Percentiles rank a stretch among this genome's conserved stretches.
phyloP scores from a whole-genome alignment of 2,329 filamentous ascomycete genomes.

The Diaporthe vexans region DNA sequence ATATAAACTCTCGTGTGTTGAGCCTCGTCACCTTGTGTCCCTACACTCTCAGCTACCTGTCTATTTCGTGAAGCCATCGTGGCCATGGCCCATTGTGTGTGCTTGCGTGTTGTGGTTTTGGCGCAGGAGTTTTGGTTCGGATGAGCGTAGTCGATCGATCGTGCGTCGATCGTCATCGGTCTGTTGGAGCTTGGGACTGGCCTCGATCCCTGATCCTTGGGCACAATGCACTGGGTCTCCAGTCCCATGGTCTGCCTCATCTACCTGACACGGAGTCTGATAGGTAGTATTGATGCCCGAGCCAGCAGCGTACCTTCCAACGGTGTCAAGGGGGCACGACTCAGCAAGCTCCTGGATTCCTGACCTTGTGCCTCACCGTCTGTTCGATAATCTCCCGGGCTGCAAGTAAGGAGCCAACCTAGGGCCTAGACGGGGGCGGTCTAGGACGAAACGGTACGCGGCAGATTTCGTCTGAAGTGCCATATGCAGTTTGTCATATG shows the following conservation, averaged over 20 bases:
- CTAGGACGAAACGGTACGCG: conserved; percentile 3
- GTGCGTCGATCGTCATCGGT: conserved; percentile 15
- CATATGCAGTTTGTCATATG: not conserved
- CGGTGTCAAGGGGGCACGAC: not conserved
- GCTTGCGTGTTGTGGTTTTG: too few species aligned
- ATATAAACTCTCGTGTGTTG: conserved; percentile 51
- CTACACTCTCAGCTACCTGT: not conserved
- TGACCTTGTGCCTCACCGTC: not conserved
- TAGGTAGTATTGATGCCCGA: conserved; percentile 29
- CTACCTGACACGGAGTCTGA: conserved; percentile 25
- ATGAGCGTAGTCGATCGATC: not conserved
- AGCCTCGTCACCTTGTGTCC: conserved; percentile 43
- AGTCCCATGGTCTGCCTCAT: conserved; percentile 16
- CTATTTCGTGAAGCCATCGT: not conserved
- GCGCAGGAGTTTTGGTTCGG: not conserved
- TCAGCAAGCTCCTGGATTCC: not conserved
- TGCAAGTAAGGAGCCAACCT: not conserved
- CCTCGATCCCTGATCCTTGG: conserved; percentile 21
- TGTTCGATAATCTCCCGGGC: not conserved
- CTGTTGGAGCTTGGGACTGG: not conserved
- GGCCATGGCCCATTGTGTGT: not conserved
- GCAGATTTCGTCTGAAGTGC: not conserved
- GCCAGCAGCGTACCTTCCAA: not conserved
- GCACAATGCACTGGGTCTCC: conserved; percentile 3
- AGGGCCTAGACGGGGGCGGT: conserved; percentile 5